Evolutionary conservation across 2,329 filamentous ascomycete species (phyloP).

Genomic region (Penicillium sp.): DNA sequence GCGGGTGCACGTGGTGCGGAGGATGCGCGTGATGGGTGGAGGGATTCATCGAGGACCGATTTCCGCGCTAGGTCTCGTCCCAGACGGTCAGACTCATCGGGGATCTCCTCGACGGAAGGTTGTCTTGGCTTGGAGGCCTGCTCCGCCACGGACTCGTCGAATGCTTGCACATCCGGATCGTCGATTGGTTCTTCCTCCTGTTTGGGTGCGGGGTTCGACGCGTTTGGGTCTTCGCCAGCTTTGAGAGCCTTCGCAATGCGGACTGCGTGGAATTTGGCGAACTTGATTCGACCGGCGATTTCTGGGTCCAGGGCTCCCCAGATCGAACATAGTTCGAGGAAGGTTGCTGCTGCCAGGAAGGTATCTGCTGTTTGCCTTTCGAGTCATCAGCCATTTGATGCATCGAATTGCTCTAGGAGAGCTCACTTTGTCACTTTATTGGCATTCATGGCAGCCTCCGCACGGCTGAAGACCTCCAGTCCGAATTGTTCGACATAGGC

Average conservation of each 20-base stretch:
- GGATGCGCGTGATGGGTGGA: slow-evolving; percentile 48
- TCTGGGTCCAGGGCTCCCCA: slow-evolving; percentile 76
- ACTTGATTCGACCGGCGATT: slow-evolving; percentile 82
- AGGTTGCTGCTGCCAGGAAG: slow-evolving; percentile 86
- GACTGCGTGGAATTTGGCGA: slow-evolving; percentile 90
- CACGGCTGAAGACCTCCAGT: slow-evolving; percentile 78
- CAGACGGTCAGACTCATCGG: slow-evolving; percentile 54
- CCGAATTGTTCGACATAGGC: slow-evolving; percentile 95
- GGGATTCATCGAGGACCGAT: slow-evolving; percentile 50
- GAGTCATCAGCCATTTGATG: not conserved
- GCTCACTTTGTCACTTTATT: slow-evolving; percentile 75
- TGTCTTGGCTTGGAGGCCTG: slow-evolving; percentile 46
- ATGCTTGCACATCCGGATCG: slow-evolving; percentile 61
- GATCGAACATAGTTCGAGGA: slow-evolving; percentile 81
- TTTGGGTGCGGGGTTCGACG: slow-evolving; percentile 71
- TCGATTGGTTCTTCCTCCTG: slow-evolving; percentile 49
- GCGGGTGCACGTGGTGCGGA: slow-evolving; percentile 36
- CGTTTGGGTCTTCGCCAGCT: slow-evolving; percentile 86
- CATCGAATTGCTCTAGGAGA: not conserved
- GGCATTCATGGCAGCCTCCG: slow-evolving; percentile 74
- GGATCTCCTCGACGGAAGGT: slow-evolving; percentile 58
- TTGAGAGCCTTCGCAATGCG: slow-evolving; percentile 88
- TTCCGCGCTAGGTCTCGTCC: slow-evolving; percentile 44
- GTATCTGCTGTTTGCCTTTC: slow-evolving; percentile 84
- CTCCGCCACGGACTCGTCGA: slow-evolving; percentile 45